A percentile compares a stretch with the other conserved stretches of the same genome.
Evolutionary conservation across 1,284 basidiomycete species (phyloP).

Genomic region (Phlebopus sp.): DNA sequence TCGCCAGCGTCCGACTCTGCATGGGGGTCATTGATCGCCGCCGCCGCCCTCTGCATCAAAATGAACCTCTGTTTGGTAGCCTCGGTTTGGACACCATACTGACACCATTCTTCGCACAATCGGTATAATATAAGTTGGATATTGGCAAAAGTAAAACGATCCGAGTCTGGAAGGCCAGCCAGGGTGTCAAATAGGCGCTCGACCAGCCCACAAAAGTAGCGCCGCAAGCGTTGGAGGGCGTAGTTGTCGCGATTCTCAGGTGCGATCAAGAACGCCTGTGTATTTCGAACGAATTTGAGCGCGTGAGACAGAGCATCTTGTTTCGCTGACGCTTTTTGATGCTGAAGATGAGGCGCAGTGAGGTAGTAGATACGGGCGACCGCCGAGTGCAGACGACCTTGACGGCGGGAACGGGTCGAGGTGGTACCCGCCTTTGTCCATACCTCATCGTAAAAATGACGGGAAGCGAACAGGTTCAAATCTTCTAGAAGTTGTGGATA

Average conservation of each 20-base stretch:
- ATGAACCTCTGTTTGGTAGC: slow-evolving; percentile 71
- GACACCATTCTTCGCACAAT: slow-evolving; percentile 93
- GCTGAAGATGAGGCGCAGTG: slow-evolving; percentile 76
- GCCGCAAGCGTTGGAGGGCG: slow-evolving; percentile 78
- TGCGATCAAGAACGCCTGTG: slow-evolving; percentile 73
- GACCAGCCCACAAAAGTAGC: slow-evolving; percentile 88
- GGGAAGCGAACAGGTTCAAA: slow-evolving; percentile 73
- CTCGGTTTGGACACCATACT: slow-evolving; percentile 77
- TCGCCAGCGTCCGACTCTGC: slow-evolving; percentile 55
- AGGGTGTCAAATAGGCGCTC: slow-evolving; percentile 83
- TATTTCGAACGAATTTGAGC: slow-evolving; percentile 84
- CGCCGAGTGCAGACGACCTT: slow-evolving; percentile 83
- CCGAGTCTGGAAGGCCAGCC: slow-evolving; percentile 68
- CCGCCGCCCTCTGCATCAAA: slow-evolving; percentile 71
- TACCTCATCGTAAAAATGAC: slow-evolving; percentile 80
- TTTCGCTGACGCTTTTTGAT: slow-evolving; percentile 67
- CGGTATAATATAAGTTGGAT: slow-evolving; percentile 81
- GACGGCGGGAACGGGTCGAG: slow-evolving; percentile 65
- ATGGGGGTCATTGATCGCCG: slow-evolving; percentile 45
- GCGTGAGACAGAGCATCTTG: slow-evolving; percentile 77
- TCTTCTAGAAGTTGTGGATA: slow-evolving; percentile 86
- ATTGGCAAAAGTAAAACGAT: slow-evolving; percentile 74
- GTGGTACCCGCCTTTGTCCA: slow-evolving; percentile 56
- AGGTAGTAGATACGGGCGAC: slow-evolving; percentile 90
- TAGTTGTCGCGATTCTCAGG: slow-evolving; percentile 75